Base-by-base conservation (phyloP, 2,329 filamentous ascomycete genomes). In the Fonsecaea nubica region DNA sequence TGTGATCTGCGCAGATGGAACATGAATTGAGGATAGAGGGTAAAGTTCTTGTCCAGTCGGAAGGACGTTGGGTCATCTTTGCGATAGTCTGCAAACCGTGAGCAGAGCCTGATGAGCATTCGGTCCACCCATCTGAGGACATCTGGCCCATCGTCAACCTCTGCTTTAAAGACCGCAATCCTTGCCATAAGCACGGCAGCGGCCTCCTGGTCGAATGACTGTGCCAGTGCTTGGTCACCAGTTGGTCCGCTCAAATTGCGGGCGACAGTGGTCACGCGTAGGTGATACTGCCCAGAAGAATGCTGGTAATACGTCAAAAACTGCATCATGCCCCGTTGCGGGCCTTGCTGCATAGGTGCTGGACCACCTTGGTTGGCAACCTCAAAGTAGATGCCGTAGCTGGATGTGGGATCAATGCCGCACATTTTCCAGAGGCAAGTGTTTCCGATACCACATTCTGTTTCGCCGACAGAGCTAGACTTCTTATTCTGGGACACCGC, bases 341-440 rank as follows among this genome's bases (percentile, higher is more conserved):
- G 90, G 6, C 90, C 89, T 77, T 94, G 92, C 75, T 94, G 92
- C 78, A 96, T 91, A 70, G 92, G 89, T 57, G 91, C 86, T 15
- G 93, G 91, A 7, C 93, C 93, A 40, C 92, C 93, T 80, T 98
- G 95, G 74, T 91, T 92, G 55, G 95, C 94, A 76, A 99, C 96
- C 79, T 99, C 95, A 74, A 98, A 99, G 81, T 98, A 99, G 69
- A 99, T 87, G 68, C 93, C 95, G 75, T 98, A 98, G 75, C 93
- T 97, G 36, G 95, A 89, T 63, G 89, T 90, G 10, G 95, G 95
- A 74, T 98, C 93, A 72, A 99, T 97, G 72, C 93, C 93, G 75
- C 95, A 98, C 94, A 99, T 97, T 82, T 99, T 99, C 95, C 95
- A 99, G 2, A 93, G 94, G 80, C 94, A 98, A 0, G 95, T 99